phyloP scores from a whole-genome alignment of 306 rosid genomes.

The Herpetospermum pedunculosum region DNA sequence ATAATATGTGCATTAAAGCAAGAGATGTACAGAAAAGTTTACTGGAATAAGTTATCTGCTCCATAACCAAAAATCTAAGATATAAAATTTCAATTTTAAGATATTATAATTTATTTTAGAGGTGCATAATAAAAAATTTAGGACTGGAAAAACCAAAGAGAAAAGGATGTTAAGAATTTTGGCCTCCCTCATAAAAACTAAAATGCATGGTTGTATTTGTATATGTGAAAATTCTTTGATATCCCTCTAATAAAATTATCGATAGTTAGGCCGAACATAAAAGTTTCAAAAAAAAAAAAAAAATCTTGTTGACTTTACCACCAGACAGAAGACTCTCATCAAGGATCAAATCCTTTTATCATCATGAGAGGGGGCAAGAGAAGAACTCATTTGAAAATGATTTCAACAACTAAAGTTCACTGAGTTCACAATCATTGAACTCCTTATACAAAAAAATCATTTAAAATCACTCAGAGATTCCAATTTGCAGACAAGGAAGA shows the following conservation, averaged over 20 bases:
- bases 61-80: neutral
- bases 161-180: neutral
- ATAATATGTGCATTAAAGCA: neutral
- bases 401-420: neutral
- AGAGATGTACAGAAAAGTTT: neutral
- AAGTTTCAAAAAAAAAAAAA: neutral
- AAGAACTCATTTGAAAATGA: neutral
- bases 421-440: neutral
- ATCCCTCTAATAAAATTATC: neutral
- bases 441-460: neutral
- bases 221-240: neutral
- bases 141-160: neutral
- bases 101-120: neutral
- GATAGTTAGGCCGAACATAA: neutral
- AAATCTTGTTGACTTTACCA: neutral
- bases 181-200: neutral
- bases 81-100: neutral
- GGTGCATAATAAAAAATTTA: neutral
- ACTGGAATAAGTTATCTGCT: neutral
- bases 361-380: neutral
- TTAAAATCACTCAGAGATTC: neutral
- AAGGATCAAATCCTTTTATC: constrained; percentile 1
- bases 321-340: neutral
- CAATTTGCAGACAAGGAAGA: constrained; percentile 1
- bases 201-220: neutral